A percentile compares a stretch with the other conserved stretches of the same genome.
Conservation (phyloP, 768 basidiomycete species). For the Mycena galericulata region DNA sequence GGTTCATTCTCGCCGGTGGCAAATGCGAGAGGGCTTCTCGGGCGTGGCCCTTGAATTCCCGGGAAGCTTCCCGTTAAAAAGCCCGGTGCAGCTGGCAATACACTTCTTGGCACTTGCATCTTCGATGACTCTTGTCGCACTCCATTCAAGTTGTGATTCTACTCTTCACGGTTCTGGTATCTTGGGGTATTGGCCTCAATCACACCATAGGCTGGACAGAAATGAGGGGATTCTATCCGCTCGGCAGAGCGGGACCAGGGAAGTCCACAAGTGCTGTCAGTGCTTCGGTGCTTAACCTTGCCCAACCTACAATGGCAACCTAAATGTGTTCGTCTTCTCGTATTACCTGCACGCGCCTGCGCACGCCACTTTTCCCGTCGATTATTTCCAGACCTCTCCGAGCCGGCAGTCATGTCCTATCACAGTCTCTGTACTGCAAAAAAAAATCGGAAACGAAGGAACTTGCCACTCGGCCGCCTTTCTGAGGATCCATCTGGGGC, state of each 20-base stretch:
- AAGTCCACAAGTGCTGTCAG: slow-evolving; percentile 15
- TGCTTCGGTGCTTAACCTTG: slow-evolving; percentile 43
- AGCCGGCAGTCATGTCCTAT: no score
- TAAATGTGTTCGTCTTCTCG: slow-evolving; percentile 26
- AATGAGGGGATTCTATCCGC: background rate
- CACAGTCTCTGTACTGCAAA: no score
- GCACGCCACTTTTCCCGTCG: background rate
- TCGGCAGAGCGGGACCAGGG: slow-evolving; percentile 24
- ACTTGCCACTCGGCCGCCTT: no score
- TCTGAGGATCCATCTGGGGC: background rate
- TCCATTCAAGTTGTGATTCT: no score
- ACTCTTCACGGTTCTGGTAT: slow-evolving; percentile 50
- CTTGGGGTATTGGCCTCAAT: background rate
- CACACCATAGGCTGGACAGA: background rate
- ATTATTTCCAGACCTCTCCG: background rate
- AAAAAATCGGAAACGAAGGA: no score
- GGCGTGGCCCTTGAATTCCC: no score
- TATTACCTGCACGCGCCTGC: background rate
- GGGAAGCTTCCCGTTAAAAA: no score
- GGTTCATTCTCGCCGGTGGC: no score
- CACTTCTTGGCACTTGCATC: no score
- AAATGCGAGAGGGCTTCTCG: no score
- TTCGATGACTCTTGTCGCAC: no score
- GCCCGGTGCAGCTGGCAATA: no score
- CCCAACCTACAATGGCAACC: slow-evolving; percentile 38